Evolutionary conservation across 1,139 yeast genomes (phyloP).

Genomic region (Suhomyces taliae): DNA sequence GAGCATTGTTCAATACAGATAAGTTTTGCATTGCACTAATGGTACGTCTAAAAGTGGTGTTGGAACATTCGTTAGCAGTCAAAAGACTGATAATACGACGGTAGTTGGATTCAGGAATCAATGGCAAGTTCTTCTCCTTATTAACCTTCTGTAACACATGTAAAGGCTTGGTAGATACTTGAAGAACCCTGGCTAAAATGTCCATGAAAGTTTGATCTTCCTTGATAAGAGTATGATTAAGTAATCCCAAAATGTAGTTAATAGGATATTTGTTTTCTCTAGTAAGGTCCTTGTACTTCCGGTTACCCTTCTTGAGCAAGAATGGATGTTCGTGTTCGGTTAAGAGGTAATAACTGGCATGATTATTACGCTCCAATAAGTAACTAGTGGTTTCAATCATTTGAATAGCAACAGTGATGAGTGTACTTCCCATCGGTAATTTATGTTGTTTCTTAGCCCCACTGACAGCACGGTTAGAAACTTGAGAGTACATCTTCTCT

Average conservation of each 20-base stretch:
- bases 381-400: slow-evolving; percentile 73
- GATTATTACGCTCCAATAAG: slow-evolving; percentile 67
- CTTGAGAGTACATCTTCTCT: slow-evolving; percentile 63
- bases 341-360: slow-evolving; percentile 72
- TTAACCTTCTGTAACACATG: slow-evolving; percentile 43
- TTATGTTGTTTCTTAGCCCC: slow-evolving; percentile 21
- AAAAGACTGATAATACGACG: slow-evolving; percentile 66
- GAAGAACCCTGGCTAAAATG: slow-evolving; percentile 69
- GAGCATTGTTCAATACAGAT: slow-evolving; percentile 61
- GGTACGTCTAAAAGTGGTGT: slow-evolving; percentile 82
- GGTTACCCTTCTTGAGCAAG: slow-evolving; percentile 44
- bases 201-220: slow-evolving; percentile 80
- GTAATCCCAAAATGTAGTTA: slow-evolving; percentile 60
- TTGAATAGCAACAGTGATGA: slow-evolving; percentile 72
- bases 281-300: slow-evolving; percentile 38
- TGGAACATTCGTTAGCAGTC: slow-evolving; percentile 84
- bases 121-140: slow-evolving; percentile 48
- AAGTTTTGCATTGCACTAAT: slow-evolving; percentile 81
- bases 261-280: slow-evolving; percentile 67
- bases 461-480: slow-evolving; percentile 37
- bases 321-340: slow-evolving; percentile 75
- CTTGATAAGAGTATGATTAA: slow-evolving; percentile 62
- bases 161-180: slow-evolving; percentile 75
- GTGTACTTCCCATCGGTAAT: slow-evolving; percentile 65
- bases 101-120: slow-evolving; percentile 63